Evolutionary conservation across 257 asterid genomes (phyloP).

Genomic region (Penstemon eatonii): DNA sequence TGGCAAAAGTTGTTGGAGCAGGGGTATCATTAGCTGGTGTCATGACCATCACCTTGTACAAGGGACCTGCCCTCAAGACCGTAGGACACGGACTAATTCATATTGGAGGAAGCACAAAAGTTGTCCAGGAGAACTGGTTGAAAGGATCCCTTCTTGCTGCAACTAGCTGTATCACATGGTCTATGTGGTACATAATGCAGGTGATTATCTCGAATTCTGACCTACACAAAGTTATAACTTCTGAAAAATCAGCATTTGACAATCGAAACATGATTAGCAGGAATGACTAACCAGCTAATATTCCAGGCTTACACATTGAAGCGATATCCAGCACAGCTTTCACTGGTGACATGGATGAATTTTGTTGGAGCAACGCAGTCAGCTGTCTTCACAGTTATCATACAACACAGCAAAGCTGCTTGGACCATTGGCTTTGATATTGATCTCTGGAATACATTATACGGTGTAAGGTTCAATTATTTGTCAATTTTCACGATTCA

Average conservation of each 20-base stretch:
- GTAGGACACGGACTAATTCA: slow-evolving; percentile 45
- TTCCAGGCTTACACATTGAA: slow-evolving; percentile 63
- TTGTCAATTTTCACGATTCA: not conserved
- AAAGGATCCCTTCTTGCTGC: slow-evolving; percentile 55
- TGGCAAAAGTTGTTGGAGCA: slow-evolving; percentile 61
- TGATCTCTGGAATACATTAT: slow-evolving; percentile 72
- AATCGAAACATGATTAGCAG: not conserved
- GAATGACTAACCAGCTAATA: slow-evolving; percentile 6
- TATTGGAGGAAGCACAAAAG: slow-evolving; percentile 36
- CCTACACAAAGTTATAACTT: not conserved
- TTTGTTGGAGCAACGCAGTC: slow-evolving; percentile 83
- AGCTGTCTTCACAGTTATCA: slow-evolving; percentile 58
- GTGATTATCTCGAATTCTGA: slow-evolving; percentile 29
- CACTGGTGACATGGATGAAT: slow-evolving; percentile 72
- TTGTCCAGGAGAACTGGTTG: slow-evolving; percentile 52
- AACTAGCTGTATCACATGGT: slow-evolving; percentile 76
- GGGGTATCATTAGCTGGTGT: slow-evolving; percentile 69
- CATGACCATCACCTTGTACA: slow-evolving; percentile 63
- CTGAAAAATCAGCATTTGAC: not conserved
- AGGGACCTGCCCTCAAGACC: slow-evolving; percentile 52
- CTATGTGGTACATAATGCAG: slow-evolving; percentile 78
- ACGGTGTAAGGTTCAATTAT: slow-evolving; percentile 47
- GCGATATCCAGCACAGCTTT: slow-evolving; percentile 77
- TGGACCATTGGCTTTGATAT: slow-evolving; percentile 72
- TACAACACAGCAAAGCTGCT: slow-evolving; percentile 49